Evolutionary conservation across 768 basidiomycete species (phyloP), one percentile per base, ranked within the genome.

Genomic region (Leucogyrophana mollusca): DNA sequence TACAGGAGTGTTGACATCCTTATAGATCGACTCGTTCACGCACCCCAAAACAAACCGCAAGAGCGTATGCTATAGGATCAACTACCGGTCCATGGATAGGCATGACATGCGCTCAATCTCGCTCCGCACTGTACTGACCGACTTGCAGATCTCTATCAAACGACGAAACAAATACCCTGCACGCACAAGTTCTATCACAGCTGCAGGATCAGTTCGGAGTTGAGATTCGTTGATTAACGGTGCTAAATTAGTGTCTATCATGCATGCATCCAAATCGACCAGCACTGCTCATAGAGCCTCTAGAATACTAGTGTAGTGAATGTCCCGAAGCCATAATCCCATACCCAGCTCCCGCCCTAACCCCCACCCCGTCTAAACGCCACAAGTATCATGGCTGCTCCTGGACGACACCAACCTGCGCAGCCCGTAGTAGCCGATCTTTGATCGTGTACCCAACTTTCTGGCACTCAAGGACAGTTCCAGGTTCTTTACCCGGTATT

Each of bases 11-110:
- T 45, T 54, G 43, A 58, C 32, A 30, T 39, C 44, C 16, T 20
- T n/a, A 6, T 60, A 99, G 96, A 85, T 95, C 53, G 96, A 99
- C 69, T 73, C 80, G 23, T 99, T 97, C 62, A 74, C 74, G 13
- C 93, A 99, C 66, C 93, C 94, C 0, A 93, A 91, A 68, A 91
- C 91, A 3, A 73, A 77, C 21, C 78, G 83, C 35, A 78, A 76
- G 43, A 94, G 91, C 55, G 69, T 87, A 53, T 92, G 93, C 57
- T 97, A 93, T 67, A 77, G 95, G 41, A 79, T 98, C 51, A 93
- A 90, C 58, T 99, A 98, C 65, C 75, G 94, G 47, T 96, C 94
- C 22, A 95, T 98, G 94, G 95, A 98, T 65, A 84, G 87, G 90
- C 88, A 56, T 50, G 71, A 5, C 47, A 16, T 20, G 35, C 27